Evolutionary conservation across 2,329 filamentous ascomycete genomes (phyloP).

Genomic region (Nemania serpens): DNA sequence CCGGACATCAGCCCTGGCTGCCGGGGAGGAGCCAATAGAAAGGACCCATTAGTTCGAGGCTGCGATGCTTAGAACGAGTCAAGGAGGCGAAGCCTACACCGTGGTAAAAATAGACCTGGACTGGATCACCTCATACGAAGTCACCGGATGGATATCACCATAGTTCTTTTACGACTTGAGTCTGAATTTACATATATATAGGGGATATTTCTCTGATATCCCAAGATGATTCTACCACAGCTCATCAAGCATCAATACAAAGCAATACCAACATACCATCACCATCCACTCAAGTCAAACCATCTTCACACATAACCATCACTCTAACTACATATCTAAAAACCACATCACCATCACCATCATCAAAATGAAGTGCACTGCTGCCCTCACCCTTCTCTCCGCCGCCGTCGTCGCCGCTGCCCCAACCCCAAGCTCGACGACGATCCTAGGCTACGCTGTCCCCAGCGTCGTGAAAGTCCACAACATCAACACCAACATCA

Average conservation of each 20-base stretch:
- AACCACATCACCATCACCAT: neutral
- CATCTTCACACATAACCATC: neutral
- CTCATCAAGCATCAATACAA: neutral
- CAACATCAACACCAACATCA: slow-evolving; percentile 31
- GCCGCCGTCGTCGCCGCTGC: slow-evolving; percentile 35
- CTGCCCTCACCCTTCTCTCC: slow-evolving; percentile 32
- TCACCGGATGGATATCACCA: neutral
- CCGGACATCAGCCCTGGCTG: slow-evolving; percentile 4
- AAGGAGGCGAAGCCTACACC: neutral
- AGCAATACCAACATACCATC: neutral
- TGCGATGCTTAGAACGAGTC: slow-evolving; percentile 1
- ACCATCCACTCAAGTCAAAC: neutral
- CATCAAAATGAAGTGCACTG: slow-evolving; percentile 36
- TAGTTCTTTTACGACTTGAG: slow-evolving; percentile 6
- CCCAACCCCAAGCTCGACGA: slow-evolving; percentile 20
- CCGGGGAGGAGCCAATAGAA: slow-evolving; percentile 5
- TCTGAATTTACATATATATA: slow-evolving; percentile 19
- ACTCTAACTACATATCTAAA: neutral
- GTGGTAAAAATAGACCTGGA: slow-evolving; percentile 20
- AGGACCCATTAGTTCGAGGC: slow-evolving; percentile 8
- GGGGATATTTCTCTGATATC: neutral
- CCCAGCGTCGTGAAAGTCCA: slow-evolving; percentile 37
- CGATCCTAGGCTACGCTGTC: slow-evolving; percentile 28
- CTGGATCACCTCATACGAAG: slow-evolving; percentile 1
- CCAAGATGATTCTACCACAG: neutral